A percentile compares a stretch with the other conserved stretches of the same genome.
phyloP scores from a whole-genome alignment of 1,139 yeast species.

The Arxiozyma telluris region DNA sequence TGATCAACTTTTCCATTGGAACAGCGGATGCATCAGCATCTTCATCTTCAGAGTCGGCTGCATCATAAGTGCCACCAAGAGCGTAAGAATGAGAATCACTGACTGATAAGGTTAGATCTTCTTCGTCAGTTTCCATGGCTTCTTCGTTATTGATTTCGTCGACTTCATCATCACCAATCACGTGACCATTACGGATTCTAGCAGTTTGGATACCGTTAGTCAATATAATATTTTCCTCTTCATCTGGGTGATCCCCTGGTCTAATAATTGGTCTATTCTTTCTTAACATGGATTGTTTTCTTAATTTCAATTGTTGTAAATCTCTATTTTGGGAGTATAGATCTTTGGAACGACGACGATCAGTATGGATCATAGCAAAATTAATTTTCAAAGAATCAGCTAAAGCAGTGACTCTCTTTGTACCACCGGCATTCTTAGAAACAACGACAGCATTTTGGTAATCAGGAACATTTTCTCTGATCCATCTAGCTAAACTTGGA shows the following conservation, averaged over 20 bases:
- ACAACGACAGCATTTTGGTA: conserved; percentile 77
- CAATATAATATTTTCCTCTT: conserved; percentile 58
- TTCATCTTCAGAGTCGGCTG: conserved; percentile 67
- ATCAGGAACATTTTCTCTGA: conserved; percentile 78
- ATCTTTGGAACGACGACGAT: conserved; percentile 83
- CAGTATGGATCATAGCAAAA: conserved; percentile 98
- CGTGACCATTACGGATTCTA: conserved; percentile 92
- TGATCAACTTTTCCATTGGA: conserved; percentile 78
- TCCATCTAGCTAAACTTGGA: conserved; percentile 95
- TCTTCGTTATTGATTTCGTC: conserved; percentile 59
- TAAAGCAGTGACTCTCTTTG: conserved; percentile 92
- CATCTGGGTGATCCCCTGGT: conserved; percentile 44
- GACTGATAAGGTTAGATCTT: conserved; percentile 23
- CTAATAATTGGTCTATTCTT: conserved; percentile 31
- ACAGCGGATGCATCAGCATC: conserved; percentile 67
- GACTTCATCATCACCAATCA: conserved; percentile 89
- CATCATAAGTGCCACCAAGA: conserved; percentile 78
- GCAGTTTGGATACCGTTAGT: conserved; percentile 90
- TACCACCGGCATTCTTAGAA: conserved; percentile 97
- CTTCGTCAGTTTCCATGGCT: conserved; percentile 31
- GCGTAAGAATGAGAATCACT: conserved; percentile 37
- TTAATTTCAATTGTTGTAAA: conserved; percentile 26
- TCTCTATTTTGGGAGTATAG: conserved; percentile 39
- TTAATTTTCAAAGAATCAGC: conserved; percentile 93
- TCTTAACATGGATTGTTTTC: conserved; percentile 34